These are phyloP conservation scores for Leptodermis oblonga DNA, from an alignment of 257 asterid species.

Conservation along the genomic window DNA sequence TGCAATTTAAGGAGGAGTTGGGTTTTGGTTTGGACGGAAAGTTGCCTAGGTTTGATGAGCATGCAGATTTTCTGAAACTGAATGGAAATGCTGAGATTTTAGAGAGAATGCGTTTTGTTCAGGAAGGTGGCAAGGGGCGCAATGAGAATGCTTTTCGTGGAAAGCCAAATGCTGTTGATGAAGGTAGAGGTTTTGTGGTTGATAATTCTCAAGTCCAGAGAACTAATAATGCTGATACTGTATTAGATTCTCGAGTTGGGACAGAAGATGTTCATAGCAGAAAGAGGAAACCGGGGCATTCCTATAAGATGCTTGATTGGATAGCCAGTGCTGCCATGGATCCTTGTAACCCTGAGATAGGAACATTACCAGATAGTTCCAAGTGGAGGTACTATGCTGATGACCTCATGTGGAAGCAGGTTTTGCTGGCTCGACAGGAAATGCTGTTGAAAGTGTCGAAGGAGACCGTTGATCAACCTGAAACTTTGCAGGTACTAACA, in stretches of 20 bases:
- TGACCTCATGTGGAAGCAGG: conserved; percentile 65
- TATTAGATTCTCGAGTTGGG: conserved; percentile 7
- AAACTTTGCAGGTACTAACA: conserved; percentile 48
- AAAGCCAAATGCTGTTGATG: conserved; percentile 1
- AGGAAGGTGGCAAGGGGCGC: neutral
- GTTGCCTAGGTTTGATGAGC: conserved; percentile 21
- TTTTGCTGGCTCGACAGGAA: conserved; percentile 53
- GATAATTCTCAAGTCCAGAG: neutral
- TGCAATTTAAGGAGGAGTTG: conserved; percentile 24
- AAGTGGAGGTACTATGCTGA: conserved; percentile 65
- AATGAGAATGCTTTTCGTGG: neutral
- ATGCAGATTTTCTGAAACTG: conserved; percentile 13
- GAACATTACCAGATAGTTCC: conserved; percentile 44
- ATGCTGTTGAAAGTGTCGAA: conserved; percentile 41
- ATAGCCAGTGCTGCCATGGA: conserved; percentile 50
- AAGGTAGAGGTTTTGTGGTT: neutral
- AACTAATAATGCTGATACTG: conserved; percentile 8
- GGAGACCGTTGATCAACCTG: conserved; percentile 38
- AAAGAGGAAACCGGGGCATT: conserved; percentile 58
- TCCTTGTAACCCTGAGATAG: conserved; percentile 52
- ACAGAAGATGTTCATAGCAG: conserved; percentile 16
- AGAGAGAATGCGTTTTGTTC: neutral
- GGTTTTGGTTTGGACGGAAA: conserved; percentile 11
- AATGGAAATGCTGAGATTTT: conserved; percentile 19
- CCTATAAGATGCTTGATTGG: conserved; percentile 53